Evolutionary conservation across 2,329 filamentous ascomycete genomes (phyloP).

Genomic region (Aspergillus fumigatiaffinis): DNA sequence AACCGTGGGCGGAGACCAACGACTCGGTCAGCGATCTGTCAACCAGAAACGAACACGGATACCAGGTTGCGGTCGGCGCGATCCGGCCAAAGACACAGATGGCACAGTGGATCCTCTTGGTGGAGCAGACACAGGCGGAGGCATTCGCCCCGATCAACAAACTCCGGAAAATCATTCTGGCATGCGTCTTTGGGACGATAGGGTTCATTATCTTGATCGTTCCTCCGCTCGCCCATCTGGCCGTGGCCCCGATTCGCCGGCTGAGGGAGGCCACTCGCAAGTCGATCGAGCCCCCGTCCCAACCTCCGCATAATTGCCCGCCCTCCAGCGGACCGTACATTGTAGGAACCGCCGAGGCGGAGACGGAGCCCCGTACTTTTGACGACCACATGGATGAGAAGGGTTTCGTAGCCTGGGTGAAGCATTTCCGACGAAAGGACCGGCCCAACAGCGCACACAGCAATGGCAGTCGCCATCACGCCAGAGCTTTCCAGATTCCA

Average conservation of each 20-base stretch:
- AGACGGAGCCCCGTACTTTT: background rate
- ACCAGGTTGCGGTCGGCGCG: slow-evolving; percentile 73
- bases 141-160: slow-evolving; percentile 71
- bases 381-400: slow-evolving; percentile 15
- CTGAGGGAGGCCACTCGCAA: slow-evolving; percentile 72
- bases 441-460: slow-evolving; percentile 10
- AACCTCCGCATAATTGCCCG: slow-evolving; percentile 13
- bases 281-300: slow-evolving; percentile 59
- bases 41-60: slow-evolving; percentile 68
- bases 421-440: slow-evolving; percentile 10
- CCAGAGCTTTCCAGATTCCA: slow-evolving; percentile 70
- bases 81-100: slow-evolving; percentile 64
- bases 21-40: slow-evolving; percentile 67
- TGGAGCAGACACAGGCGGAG: slow-evolving; percentile 72
- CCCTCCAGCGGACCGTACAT: background rate
- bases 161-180: slow-evolving; percentile 75
- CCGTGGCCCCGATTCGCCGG: slow-evolving; percentile 73
- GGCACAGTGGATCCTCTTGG: slow-evolving; percentile 76
- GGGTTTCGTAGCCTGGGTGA: slow-evolving; percentile 7
- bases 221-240: slow-evolving; percentile 75
- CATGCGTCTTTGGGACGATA: slow-evolving; percentile 78
- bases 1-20: slow-evolving; percentile 50
- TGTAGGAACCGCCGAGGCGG: background rate
- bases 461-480: background rate
- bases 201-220: slow-evolving; percentile 68